These are phyloP conservation scores for Eimeria falciformis DNA, from an alignment of 169 alveolate species.

Conservation along the genomic window DNA sequence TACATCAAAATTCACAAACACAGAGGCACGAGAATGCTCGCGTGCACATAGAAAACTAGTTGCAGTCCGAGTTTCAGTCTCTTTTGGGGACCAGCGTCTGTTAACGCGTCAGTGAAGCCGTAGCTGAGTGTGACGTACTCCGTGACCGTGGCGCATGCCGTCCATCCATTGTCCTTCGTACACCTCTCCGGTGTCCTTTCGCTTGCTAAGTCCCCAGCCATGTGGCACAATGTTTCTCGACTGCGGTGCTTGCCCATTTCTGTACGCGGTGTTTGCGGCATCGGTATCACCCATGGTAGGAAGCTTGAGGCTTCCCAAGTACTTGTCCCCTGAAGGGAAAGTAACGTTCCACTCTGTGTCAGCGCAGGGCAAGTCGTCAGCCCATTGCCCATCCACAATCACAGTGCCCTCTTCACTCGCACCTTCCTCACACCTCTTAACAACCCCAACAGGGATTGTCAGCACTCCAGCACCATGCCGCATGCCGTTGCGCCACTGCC, in stretches of 20 bases:
- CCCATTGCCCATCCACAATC: conserved; percentile 76
- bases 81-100: not conserved
- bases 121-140: conserved; percentile 42
- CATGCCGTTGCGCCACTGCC: conserved; percentile 74
- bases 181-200: conserved; percentile 68
- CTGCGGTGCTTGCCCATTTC: not conserved
- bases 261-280: not conserved
- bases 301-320: conserved; percentile 56
- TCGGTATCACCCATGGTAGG: conserved; percentile 4
- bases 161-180: conserved; percentile 79
- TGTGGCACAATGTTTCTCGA: conserved; percentile 64
- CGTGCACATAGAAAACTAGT: not conserved
- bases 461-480: conserved; percentile 78
- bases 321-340: conserved; percentile 78
- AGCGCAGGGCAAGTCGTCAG: conserved; percentile 60
- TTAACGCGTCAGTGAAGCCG: not conserved
- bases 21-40: not conserved
- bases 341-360: conserved; percentile 75
- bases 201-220: conserved; percentile 74
- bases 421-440: too few species aligned
- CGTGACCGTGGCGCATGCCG: conserved; percentile 79
- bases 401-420: conserved; percentile 18
- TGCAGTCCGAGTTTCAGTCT: not conserved
- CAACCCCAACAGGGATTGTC: conserved; percentile 43
- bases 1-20: not conserved